Percentiles rank a stretch among this genome's conserved stretches.
These are phyloP conservation scores for Flaveria brownii DNA, from an alignment of 129 eudicot species.

Conservation along the genomic window DNA sequence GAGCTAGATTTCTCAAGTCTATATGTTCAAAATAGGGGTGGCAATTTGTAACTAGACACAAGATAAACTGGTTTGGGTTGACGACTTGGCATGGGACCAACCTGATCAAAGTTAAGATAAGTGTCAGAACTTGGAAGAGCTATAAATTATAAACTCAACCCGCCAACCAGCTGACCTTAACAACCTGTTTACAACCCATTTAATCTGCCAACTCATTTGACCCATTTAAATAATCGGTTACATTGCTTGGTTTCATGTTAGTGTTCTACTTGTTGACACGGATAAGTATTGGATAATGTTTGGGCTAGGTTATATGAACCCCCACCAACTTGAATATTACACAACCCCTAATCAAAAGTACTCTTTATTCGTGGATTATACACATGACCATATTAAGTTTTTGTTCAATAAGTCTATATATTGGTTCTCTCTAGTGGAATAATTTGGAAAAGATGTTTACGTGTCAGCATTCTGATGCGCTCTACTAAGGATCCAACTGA, in stretches of 20 bases:
- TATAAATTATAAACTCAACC: neutral
- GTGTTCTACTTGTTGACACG: neutral
- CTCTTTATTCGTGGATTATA: neutral
- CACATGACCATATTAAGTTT: constrained; percentile 13
- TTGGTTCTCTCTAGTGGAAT: constrained; percentile 1
- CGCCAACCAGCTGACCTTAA: no score
- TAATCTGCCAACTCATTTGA: neutral
- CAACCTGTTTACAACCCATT: neutral
- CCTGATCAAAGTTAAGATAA: neutral
- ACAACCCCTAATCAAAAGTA: neutral
- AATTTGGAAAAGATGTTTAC: constrained; percentile 16
- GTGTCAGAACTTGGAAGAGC: neutral
- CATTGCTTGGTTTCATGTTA: neutral
- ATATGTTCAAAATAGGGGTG: constrained; percentile 4
- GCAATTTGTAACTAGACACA: neutral
- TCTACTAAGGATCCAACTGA: constrained; percentile 4
- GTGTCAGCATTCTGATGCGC: neutral
- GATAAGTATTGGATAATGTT: neutral
- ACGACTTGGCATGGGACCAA: neutral
- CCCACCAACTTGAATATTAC: neutral
- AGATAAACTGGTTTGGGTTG: constrained; percentile 2
- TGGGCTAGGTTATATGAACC: neutral
- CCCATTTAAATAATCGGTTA: neutral
- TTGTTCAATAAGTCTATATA: constrained; percentile 5
- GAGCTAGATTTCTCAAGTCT: constrained; percentile 5